Evolutionary conservation across 2,329 filamentous ascomycete species (phyloP).

Genomic region (Orbilia blumenaviensis): DNA sequence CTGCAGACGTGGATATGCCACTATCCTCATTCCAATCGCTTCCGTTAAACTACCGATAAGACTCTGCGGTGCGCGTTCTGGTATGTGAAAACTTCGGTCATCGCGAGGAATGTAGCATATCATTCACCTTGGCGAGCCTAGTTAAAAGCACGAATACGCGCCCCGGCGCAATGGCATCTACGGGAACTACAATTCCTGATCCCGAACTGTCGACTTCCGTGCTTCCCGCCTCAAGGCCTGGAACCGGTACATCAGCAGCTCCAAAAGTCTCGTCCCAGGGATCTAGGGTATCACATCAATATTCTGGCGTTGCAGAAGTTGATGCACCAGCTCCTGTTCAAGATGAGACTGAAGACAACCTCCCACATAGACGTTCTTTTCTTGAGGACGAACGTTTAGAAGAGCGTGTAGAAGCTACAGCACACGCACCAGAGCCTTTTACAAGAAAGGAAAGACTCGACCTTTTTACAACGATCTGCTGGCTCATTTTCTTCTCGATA

Average conservation of each 20-base stretch:
- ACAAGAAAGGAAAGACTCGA: constrained; percentile 17
- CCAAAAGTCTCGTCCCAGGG: background rate
- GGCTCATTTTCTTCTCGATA: constrained; percentile 85
- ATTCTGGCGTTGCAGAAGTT: constrained; percentile 46
- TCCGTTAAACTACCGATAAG: background rate
- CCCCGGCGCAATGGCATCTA: background rate
- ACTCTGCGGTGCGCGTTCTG: background rate
- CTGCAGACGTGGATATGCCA: background rate
- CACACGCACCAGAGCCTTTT: background rate
- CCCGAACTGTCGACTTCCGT: background rate
- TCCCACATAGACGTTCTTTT: constrained; percentile 19
- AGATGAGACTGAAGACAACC: constrained; percentile 18
- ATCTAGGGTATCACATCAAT: constrained; percentile 6
- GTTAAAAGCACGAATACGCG: background rate
- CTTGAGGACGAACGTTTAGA: constrained; percentile 35
- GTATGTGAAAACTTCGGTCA: background rate
- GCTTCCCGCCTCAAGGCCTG: background rate
- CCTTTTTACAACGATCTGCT: constrained; percentile 66
- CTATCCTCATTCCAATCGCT: background rate
- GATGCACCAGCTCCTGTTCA: constrained; percentile 41
- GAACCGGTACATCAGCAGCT: background rate
- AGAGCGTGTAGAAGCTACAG: background rate
- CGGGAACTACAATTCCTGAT: background rate
- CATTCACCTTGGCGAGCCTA: background rate
- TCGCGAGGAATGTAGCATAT: background rate